Evolutionary conservation across 768 basidiomycete genomes (phyloP).

Genomic region (Tulasnella sp.): DNA sequence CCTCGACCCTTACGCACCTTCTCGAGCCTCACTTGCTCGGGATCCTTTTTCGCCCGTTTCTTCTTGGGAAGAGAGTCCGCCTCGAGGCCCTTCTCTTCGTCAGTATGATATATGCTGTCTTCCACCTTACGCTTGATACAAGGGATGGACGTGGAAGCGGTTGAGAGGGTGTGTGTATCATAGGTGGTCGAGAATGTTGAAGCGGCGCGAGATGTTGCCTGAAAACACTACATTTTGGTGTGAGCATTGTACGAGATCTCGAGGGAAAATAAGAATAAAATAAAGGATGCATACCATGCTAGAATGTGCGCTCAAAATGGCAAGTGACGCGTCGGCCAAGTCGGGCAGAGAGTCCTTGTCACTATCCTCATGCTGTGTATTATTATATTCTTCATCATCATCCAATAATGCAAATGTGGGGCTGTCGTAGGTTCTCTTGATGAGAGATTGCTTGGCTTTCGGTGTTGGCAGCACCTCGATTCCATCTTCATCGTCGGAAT

Average conservation of each 20-base stretch:
- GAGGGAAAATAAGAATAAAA: too few species aligned
- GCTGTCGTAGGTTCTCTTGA: background rate
- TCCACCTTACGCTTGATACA: background rate
- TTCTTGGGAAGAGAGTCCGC: background rate
- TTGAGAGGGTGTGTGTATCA: background rate
- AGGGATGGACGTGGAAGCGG: background rate
- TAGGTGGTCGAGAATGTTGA: background rate
- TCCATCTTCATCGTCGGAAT: constrained; percentile 11
- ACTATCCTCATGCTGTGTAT: background rate
- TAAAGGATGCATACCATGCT: too few species aligned
- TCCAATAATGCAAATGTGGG: background rate
- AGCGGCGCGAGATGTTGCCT: background rate
- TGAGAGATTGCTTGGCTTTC: too few species aligned
- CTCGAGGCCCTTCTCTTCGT: background rate
- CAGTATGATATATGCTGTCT: background rate
- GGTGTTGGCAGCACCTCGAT: background rate
- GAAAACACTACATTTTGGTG: too few species aligned
- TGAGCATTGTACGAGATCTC: too few species aligned
- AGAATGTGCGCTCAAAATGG: too few species aligned
- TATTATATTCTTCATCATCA: background rate
- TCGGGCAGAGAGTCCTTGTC: background rate
- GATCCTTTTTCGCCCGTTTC: background rate
- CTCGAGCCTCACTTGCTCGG: background rate
- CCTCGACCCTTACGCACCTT: background rate
- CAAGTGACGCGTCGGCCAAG: background rate